Conservation (phyloP, 1,284 basidiomycete species). For the Cutaneotrichosporon mucoides region DNA sequence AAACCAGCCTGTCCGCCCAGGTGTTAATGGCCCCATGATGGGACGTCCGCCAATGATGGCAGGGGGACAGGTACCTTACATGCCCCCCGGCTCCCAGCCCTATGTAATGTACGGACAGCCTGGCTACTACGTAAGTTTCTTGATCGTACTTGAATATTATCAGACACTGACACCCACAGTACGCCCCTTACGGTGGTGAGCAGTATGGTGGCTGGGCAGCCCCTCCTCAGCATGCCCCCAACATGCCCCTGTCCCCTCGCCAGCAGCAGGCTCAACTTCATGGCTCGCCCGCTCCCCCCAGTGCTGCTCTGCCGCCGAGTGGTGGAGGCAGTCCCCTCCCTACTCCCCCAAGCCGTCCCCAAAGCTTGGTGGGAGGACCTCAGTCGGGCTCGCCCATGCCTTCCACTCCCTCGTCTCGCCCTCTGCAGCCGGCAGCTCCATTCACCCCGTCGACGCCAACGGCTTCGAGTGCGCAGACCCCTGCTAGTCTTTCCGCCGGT, state of each 20-base stretch:
- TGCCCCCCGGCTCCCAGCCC: constrained; percentile 29
- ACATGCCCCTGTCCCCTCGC: constrained; percentile 37
- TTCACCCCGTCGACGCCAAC: constrained; percentile 28
- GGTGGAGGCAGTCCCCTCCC: constrained; percentile 34
- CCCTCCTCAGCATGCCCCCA: constrained; percentile 26
- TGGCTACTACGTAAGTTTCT: constrained; percentile 34
- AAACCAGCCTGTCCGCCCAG: constrained; percentile 16
- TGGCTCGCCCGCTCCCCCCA: constrained; percentile 31
- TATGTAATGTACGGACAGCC: constrained; percentile 41
- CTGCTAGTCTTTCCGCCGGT: constrained; percentile 29
- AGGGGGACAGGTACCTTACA: constrained; percentile 21
- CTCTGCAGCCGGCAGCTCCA: constrained; percentile 17
- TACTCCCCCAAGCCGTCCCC: constrained; percentile 37
- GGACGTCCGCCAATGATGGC: constrained; percentile 16
- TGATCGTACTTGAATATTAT: not conserved
- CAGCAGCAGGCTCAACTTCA: constrained; percentile 29
- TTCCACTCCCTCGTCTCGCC: constrained; percentile 30
- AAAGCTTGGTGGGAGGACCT: constrained; percentile 28
- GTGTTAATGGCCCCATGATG: constrained; percentile 10
- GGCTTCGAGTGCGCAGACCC: constrained; percentile 5
- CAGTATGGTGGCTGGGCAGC: constrained; percentile 1
- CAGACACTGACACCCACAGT: constrained; percentile 5
- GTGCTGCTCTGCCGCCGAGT: constrained; percentile 29
- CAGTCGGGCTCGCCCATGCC: constrained; percentile 33
- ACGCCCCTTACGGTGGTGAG: constrained; percentile 10